Percentiles rank a stretch among this genome's conserved stretches.
Evolutionary conservation across 2,329 filamentous ascomycete species (phyloP).

Genomic region (Helotiales sp.): DNA sequence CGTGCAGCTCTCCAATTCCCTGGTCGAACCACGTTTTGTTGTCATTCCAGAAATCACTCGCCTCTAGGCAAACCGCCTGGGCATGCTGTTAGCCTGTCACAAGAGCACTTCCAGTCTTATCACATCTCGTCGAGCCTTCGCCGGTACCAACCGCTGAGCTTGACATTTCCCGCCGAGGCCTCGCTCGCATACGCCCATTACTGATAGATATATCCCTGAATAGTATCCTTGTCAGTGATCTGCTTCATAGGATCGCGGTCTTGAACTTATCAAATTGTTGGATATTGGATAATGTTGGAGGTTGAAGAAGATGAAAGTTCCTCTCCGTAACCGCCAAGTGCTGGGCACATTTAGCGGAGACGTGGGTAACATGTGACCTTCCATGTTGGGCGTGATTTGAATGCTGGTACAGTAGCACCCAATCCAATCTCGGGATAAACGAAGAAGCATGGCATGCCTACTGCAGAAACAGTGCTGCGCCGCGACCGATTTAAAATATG

Average conservation of each 20-base stretch:
- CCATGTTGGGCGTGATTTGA: neutral
- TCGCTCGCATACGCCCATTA: neutral
- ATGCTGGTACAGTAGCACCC: neutral
- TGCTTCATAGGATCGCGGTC: neutral
- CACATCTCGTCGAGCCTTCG: neutral
- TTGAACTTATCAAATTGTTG: neutral
- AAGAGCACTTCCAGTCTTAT: neutral
- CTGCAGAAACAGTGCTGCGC: neutral
- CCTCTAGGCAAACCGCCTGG: neutral
- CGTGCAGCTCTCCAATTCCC: neutral
- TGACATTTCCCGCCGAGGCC: neutral
- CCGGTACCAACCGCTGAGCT: neutral
- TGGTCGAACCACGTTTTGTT: slow-evolving; percentile 1
- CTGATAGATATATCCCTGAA: neutral
- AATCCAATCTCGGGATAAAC: neutral
- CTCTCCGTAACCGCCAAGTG: neutral
- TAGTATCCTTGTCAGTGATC: neutral
- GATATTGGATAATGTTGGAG: neutral
- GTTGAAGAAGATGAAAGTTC: neutral
- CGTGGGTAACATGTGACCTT: neutral
- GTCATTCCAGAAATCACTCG: slow-evolving; percentile 8
- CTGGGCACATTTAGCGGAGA: neutral
- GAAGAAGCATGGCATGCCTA: neutral
- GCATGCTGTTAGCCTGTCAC: neutral
- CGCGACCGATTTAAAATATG: neutral